These are phyloP conservation scores for Xylaria digitata DNA, from an alignment of 2,329 filamentous ascomycete genomes.

Conservation along the genomic window DNA sequence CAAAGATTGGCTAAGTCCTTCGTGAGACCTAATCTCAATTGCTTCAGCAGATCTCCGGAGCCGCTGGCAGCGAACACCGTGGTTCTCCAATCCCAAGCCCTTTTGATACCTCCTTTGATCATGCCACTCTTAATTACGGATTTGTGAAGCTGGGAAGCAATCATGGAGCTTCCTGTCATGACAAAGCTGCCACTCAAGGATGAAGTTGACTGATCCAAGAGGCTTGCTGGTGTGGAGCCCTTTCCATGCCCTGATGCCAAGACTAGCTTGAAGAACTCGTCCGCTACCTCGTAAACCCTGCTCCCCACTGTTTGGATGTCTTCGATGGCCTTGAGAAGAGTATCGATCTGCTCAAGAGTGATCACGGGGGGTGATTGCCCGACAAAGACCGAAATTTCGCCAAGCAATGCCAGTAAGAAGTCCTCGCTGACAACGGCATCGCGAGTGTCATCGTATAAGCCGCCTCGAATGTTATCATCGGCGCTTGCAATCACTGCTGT, in stretches of 20 bases:
- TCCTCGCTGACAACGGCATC: slow-evolving; percentile 90
- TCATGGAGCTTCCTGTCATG: slow-evolving; percentile 78
- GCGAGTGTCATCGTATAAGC: slow-evolving; percentile 82
- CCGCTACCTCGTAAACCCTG: slow-evolving; percentile 77
- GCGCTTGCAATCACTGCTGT: slow-evolving; percentile 87
- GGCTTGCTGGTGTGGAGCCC: slow-evolving; percentile 71
- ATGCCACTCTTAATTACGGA: slow-evolving; percentile 58
- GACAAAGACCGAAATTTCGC: slow-evolving; percentile 83
- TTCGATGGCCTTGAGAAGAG: slow-evolving; percentile 70
- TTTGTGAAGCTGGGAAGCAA: slow-evolving; percentile 71
- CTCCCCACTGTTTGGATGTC: slow-evolving; percentile 77
- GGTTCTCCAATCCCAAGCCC: slow-evolving; percentile 78
- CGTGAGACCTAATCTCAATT: slow-evolving; percentile 78
- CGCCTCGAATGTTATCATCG: slow-evolving; percentile 90
- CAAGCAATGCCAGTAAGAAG: slow-evolving; percentile 83
- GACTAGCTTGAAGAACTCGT: slow-evolving; percentile 82
- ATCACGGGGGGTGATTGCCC: slow-evolving; percentile 68
- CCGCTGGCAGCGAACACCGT: slow-evolving; percentile 67
- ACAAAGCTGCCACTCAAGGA: slow-evolving; percentile 70
- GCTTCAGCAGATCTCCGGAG: slow-evolving; percentile 76
- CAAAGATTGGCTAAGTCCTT: slow-evolving; percentile 78
- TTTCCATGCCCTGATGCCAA: slow-evolving; percentile 75
- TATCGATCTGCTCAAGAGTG: slow-evolving; percentile 77
- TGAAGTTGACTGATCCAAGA: slow-evolving; percentile 66
- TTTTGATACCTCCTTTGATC: slow-evolving; percentile 58